Evolutionary conservation across 2,329 filamentous ascomycete genomes (phyloP), one percentile per base, ranked within the genome.

Genomic region (Elsinoe arachidis): DNA sequence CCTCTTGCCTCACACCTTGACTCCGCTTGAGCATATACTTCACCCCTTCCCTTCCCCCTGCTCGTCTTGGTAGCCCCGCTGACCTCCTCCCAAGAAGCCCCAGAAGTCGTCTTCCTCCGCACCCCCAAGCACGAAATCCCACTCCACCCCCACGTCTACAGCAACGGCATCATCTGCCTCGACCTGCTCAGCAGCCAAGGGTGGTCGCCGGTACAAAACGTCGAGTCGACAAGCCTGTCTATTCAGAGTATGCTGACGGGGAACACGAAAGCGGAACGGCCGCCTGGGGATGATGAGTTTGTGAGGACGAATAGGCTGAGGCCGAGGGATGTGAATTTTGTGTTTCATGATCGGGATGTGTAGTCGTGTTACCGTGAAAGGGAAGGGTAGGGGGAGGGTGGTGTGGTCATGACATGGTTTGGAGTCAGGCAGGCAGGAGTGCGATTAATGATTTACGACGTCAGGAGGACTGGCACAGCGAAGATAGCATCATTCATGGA

Each of bases 191-290:
- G 90, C 55, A 78, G 81, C 9, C 85, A 90, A 62, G 93, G 93
- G 58, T 99, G 93, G 93, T 93, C 87, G 49, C 93, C 93, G 0
- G 92, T 99, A 0, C 93, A 99, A 70, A 96, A 92, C 59, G 93
- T 96, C 7, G 92, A 97, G 76, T 95, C 88, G 67, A 85, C 99
- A 23, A 96, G 90, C 76, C 93, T 99, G 82, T 95, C 90, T 72
- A 81, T 99, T 56, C 93, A 99, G 74, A 96, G 90, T 75, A 99
- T 99, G 93, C 74, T 99, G 68, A 96, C 93, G 1, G 90, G 92
- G 60, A 99, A 99, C 71, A 86, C 83, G 10, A 92, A 91, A 74
- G 86, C 92, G 66, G 91, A 97, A 73, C 80, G 93, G 34, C 93
- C 93, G 0, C 86, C 87, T 0, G 93, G 92, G 3, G 90, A 99